These are phyloP conservation scores for Cotoneaster glaucophyllus DNA, from an alignment of 306 rosid species.

Conservation along the genomic window DNA sequence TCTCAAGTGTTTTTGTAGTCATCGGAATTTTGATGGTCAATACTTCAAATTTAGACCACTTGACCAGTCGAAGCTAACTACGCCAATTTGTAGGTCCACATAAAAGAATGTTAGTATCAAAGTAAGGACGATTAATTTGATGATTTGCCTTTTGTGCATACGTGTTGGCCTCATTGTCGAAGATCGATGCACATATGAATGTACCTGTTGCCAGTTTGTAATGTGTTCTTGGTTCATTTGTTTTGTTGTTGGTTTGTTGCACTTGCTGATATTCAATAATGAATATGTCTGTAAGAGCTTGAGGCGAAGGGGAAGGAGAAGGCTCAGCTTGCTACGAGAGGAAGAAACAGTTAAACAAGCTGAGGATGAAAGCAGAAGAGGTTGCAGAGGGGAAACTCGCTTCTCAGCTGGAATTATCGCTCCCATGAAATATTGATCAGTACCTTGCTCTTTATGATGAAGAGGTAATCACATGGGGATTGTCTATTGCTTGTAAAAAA, in stretches of 20 bases:
- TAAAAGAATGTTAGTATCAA: no score
- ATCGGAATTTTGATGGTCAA: background rate
- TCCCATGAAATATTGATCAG: constrained; percentile 50
- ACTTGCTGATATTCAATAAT: background rate
- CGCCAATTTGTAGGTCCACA: background rate
- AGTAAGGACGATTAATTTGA: no score
- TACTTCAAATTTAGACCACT: background rate
- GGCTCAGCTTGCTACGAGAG: constrained; percentile 50
- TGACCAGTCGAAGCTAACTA: background rate
- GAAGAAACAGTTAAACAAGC: constrained; percentile 65
- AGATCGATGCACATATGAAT: no score
- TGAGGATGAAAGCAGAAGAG: constrained; percentile 61
- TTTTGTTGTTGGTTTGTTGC: no score
- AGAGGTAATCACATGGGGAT: no score
- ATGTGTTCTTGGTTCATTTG: background rate
- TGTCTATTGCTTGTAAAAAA: no score
- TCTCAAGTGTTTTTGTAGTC: background rate
- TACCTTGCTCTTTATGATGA: background rate
- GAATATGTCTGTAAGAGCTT: constrained; percentile 35
- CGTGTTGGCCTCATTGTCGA: no score
- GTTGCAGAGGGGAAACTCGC: constrained; percentile 61
- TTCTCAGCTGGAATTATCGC: constrained; percentile 57
- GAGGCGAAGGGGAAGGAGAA: constrained; percentile 76
- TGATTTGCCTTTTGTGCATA: no score
- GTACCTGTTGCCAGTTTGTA: no score